These are phyloP conservation scores for Ustilago vetiveriae DNA, from an alignment of 1,284 basidiomycete species.

Conservation along the genomic window DNA sequence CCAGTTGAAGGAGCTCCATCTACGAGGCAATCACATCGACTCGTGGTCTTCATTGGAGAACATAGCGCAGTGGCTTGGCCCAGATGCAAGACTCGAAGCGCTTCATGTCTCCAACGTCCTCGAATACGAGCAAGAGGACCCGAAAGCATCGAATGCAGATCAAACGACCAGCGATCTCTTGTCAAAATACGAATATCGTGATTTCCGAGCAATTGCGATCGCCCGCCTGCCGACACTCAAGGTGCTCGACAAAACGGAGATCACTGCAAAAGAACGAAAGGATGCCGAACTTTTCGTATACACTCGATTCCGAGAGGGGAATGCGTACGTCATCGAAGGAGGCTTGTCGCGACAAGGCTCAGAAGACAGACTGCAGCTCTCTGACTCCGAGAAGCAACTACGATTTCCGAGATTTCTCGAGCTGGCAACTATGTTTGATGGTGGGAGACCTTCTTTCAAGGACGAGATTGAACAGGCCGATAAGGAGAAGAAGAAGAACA, in stretches of 20 bases:
- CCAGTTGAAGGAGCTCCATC: constrained; percentile 73
- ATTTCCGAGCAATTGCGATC: constrained; percentile 76
- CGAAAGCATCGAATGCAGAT: not conserved
- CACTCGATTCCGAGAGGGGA: constrained; percentile 18
- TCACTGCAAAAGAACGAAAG: constrained; percentile 77
- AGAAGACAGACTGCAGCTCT: not conserved
- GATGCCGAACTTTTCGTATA: constrained; percentile 80
- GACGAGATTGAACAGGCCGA: not conserved
- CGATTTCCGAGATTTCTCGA: constrained; percentile 30
- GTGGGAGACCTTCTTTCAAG: not conserved
- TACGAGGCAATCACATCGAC: constrained; percentile 75
- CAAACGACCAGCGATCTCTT: constrained; percentile 2
- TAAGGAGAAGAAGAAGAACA: constrained; percentile 1
- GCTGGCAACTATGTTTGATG: constrained; percentile 26
- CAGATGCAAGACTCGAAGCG: constrained; percentile 55
- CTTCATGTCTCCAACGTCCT: constrained; percentile 18
- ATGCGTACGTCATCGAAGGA: constrained; percentile 30
- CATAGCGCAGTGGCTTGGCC: constrained; percentile 75
- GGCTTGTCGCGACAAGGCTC: not conserved
- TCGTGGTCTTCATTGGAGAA: constrained; percentile 78
- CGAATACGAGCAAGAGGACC: constrained; percentile 7
- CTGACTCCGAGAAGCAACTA: constrained; percentile 2
- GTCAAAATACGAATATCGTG: constrained; percentile 63
- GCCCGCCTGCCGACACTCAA: constrained; percentile 76
- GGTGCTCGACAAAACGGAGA: constrained; percentile 77